Evolutionary conservation across 768 basidiomycete species (phyloP), one percentile per base, ranked within the genome.

Genomic region (Galerina marginata): DNA sequence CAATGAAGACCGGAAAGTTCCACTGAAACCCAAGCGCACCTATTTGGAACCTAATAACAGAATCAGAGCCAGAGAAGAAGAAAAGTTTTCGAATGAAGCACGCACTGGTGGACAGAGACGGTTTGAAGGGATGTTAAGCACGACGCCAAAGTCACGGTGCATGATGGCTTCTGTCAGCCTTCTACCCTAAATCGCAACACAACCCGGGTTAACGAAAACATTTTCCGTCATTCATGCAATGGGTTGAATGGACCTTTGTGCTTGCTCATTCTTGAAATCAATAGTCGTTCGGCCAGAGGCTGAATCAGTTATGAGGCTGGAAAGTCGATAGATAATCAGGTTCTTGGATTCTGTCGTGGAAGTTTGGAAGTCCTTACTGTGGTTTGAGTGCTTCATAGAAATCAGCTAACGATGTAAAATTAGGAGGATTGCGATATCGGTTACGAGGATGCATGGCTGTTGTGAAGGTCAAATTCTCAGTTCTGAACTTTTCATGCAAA

Each of bases 81-180:
- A 2, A 16, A 2, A 14, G 23, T 20, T 20, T 20, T 23, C 33
- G n/a, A 52, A 63, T 9, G 37, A n/a, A 59, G 61, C 58, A 72
- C 86, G 59, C 69, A 96, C 95, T 0, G 95, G 91, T 36, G 96
- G 96, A 73, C 95, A 96, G 6, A 97, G 75, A 56, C 95, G 78
- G 73, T 93, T 83, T 2, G 78, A 70, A 2, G 91, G 91, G 11
- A 97, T 73, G 3, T 75, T 65, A 0, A 96, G 66, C 36, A 75
- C 75, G 37, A 96, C 67, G 1, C 78, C 73, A 69, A 95, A 96
- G 74, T 96, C 93, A 29, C 87, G 80, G 61, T 81, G 76, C 33
- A 96, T 80, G 20, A 98, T 79, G 0, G 92, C 91, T 65, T 89
- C 81, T 2, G 96, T 96, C 64, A 97, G 77, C 45, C 86, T 80